phyloP scores from a whole-genome alignment of 164 flowering plant species.

The Cinnamomum chago region DNA sequence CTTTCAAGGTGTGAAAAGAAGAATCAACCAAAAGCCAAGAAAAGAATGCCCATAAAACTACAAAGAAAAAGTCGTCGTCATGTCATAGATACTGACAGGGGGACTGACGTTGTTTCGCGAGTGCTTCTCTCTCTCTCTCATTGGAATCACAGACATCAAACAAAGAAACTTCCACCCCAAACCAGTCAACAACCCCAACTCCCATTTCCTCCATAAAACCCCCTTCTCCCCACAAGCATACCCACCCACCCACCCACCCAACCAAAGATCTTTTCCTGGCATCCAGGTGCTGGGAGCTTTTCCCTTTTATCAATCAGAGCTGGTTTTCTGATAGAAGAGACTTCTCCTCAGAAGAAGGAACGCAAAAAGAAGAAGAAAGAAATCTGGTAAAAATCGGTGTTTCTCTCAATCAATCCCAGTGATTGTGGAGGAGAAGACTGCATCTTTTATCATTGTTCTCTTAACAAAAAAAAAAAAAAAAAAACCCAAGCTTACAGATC shows the following conservation, averaged over 20 bases:
- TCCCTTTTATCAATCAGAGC: neutral
- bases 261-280: neutral
- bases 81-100: neutral
- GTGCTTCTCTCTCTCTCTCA: neutral
- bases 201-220: neutral
- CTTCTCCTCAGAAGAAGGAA: neutral
- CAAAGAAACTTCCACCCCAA: constrained; percentile 2
- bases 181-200: constrained; percentile 12
- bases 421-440: constrained; percentile 28
- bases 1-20: neutral
- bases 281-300: neutral
- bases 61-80: too few relatives aligned
- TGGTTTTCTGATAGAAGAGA: neutral
- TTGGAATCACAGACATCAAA: neutral
- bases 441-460: too few relatives aligned
- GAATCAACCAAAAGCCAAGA: neutral
- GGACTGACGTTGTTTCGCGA: neutral
- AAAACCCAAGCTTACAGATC: constrained; percentile 14
- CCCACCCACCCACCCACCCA: neutral
- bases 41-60: neutral
- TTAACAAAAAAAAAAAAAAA: too few relatives aligned
- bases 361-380: neutral
- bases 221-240: neutral
- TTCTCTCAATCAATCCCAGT: constrained; percentile 22
- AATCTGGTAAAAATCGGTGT: neutral